Conservation (phyloP, 768 basidiomycete genomes). For the Terana coerulea region DNA sequence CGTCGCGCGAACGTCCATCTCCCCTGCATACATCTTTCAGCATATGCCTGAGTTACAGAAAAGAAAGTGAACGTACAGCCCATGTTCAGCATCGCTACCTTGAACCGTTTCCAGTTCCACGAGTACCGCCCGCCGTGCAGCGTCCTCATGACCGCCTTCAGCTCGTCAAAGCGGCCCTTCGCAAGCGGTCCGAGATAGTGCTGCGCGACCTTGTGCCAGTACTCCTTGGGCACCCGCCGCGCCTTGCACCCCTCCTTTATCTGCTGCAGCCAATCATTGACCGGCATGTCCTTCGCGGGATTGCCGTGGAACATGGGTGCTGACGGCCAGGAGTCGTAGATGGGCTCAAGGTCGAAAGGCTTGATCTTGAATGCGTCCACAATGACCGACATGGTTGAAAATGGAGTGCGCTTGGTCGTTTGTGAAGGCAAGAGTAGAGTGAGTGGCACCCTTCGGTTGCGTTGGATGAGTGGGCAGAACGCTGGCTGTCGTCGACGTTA, state of each 20-base stretch:
- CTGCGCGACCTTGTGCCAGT: constrained; percentile 79
- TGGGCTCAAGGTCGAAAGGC: constrained; percentile 67
- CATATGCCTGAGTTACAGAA: not conserved
- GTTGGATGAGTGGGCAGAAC: not conserved
- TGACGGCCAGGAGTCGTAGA: constrained; percentile 61
- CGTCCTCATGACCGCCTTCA: constrained; percentile 70
- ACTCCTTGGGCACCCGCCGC: constrained; percentile 72
- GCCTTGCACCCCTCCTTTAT: constrained; percentile 71
- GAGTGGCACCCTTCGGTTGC: too few relatives aligned
- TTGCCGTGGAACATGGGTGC: constrained; percentile 67
- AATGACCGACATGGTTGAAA: constrained; percentile 36
- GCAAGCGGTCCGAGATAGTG: constrained; percentile 72
- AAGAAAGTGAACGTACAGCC: constrained; percentile 53
- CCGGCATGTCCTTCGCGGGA: constrained; percentile 61
- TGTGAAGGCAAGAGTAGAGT: not conserved
- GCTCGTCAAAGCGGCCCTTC: constrained; percentile 60
- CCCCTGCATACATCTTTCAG: constrained; percentile 43
- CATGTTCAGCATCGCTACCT: constrained; percentile 75
- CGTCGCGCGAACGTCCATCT: constrained; percentile 45
- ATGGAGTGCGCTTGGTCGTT: not conserved
- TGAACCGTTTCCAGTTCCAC: constrained; percentile 85
- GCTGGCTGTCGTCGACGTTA: not conserved
- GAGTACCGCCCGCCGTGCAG: constrained; percentile 74
- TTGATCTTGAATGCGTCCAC: constrained; percentile 80
- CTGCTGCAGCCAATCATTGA: constrained; percentile 70